These are phyloP conservation scores for Nakazawaea ishiwadae DNA, from an alignment of 805 yeast species.

Conservation along the genomic window DNA sequence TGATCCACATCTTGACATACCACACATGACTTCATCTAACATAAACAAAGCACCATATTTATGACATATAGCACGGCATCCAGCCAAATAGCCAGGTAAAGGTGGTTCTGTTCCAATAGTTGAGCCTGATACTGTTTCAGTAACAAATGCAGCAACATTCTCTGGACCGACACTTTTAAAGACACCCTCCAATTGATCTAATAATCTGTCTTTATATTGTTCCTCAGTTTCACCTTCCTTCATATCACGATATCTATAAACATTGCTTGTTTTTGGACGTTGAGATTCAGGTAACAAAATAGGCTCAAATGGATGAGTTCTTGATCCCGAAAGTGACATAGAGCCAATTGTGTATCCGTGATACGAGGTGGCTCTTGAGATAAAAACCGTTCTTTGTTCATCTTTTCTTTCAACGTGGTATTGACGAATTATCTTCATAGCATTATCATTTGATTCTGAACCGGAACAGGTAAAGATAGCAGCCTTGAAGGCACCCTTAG, in stretches of 20 bases:
- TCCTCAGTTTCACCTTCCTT: constrained; percentile 31
- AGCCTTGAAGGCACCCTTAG: constrained; percentile 34
- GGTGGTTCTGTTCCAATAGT: constrained; percentile 39
- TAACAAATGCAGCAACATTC: constrained; percentile 35
- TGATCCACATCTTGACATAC: constrained; percentile 46
- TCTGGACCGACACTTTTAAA: constrained; percentile 35
- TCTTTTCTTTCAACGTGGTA: constrained; percentile 32
- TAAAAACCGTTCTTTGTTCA: constrained; percentile 28
- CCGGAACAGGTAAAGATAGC: constrained; percentile 55
- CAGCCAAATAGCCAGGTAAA: constrained; percentile 39
- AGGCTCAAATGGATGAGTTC: constrained; percentile 27
- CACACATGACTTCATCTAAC: constrained; percentile 54
- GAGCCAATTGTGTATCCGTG: constrained; percentile 45
- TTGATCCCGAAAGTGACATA: constrained; percentile 32
- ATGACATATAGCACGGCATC: constrained; percentile 38
- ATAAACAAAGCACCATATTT: constrained; percentile 44
- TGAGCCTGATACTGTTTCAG: constrained; percentile 42
- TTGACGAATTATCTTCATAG: constrained; percentile 54
- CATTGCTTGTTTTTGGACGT: constrained; percentile 21
- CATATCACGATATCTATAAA: constrained; percentile 28
- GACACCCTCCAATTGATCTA: constrained; percentile 33
- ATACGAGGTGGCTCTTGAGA: constrained; percentile 35
- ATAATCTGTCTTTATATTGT: constrained; percentile 29
- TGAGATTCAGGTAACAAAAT: constrained; percentile 19
- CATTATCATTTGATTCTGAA: constrained; percentile 71